Conservation (phyloP, 2,329 filamentous ascomycete species). For the Colletotrichum sp. region DNA sequence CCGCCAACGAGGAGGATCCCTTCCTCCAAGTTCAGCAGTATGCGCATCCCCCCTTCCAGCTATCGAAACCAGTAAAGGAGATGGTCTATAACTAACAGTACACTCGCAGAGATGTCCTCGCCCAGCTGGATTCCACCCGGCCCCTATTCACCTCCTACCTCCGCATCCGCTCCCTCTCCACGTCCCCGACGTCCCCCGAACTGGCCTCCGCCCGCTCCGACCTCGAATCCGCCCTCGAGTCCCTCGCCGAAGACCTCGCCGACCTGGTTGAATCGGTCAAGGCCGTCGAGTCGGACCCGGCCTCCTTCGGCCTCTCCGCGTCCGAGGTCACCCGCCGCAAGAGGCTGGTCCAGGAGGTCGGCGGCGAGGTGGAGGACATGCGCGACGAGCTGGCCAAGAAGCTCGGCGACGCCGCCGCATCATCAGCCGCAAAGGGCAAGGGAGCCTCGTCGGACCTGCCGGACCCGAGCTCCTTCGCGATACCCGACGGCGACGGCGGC, state of each 20-base stretch:
- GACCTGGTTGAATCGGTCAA: constrained; percentile 88
- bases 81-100: not conserved
- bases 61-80: constrained; percentile 48
- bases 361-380: constrained; percentile 89
- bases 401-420: constrained; percentile 37
- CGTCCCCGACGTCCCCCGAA: constrained; percentile 77
- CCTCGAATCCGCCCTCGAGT: constrained; percentile 67
- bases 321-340: constrained; percentile 83
- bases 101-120: constrained; percentile 79
- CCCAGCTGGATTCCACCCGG: constrained; percentile 79
- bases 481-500: constrained; percentile 60
- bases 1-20: constrained; percentile 70
- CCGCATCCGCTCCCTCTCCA: constrained; percentile 88
- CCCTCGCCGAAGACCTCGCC: constrained; percentile 81
- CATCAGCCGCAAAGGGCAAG: constrained; percentile 33
- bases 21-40: constrained; percentile 77
- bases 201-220: constrained; percentile 79
- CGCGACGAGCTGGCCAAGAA: constrained; percentile 76
- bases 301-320: constrained; percentile 83
- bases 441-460: constrained; percentile 49
- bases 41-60: constrained; percentile 26
- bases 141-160: constrained; percentile 94
- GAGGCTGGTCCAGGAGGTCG: constrained; percentile 87
- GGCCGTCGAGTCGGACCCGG: constrained; percentile 86
- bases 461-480: constrained; percentile 61